Evolutionary conservation across 176 grass and related monocot species (phyloP), one percentile per base, ranked within the genome.

Genomic region (Hsuehochloa calcarea): DNA sequence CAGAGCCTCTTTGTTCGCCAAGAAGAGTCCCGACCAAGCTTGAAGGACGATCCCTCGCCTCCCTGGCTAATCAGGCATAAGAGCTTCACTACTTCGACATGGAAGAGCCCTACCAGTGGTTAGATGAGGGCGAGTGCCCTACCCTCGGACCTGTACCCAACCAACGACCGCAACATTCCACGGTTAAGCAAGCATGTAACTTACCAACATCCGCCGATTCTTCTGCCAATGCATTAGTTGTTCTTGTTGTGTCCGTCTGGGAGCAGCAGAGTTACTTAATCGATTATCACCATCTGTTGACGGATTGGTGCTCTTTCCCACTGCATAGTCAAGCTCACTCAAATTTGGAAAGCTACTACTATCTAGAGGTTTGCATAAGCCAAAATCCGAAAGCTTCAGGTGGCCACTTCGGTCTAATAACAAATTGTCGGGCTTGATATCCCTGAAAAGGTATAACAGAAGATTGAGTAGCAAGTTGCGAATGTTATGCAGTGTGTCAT

Each of bases 371-470:
- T 98, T 98, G 84, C 96, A 98, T 89, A 98, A 85, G 25, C 93
- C 93, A 80, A 98, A 98, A 90, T 98, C 96, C 55, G 96, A 98
- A 82, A 98, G 91, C 82, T 98, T 98, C 79, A 98, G 87, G 77
- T 98, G 93, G 10, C 96, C 96, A 82, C 86, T 88, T 82, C 69
- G 88, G 35, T 98, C 96, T 89, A 98, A 88, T 83, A 98, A 90
- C 68, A 98, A 86, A 88, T 98, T 98, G 29, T 98, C 96, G 22
- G 96, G 96, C 78, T 98, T 98, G 78, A 98, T 98, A 87, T 98
- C 96, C 93, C 96, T 98, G 80, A 59, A 92, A 90, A 85, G 41
- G 67, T 80, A 73, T 44, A 86, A 62, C 49, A 72, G 90, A 91
- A 74, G 69, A 70, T 49, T 72, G 51, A 79, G 37, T 50, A 43